phyloP scores from a whole-genome alignment of 108 stramenopile species.

The Phaeodactylum tricornutum region DNA sequence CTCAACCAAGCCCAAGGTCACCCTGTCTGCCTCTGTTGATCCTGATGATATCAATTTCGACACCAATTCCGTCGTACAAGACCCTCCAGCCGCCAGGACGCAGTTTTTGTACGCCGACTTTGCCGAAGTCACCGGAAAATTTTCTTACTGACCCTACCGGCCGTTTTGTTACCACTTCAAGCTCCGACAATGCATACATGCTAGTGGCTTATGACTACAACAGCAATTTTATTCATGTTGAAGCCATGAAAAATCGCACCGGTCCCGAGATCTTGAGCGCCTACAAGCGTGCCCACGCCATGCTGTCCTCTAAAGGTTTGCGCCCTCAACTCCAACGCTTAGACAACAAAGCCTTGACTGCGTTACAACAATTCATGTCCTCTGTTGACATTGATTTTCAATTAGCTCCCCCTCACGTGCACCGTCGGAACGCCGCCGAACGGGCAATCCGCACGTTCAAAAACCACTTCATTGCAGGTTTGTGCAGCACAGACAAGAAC shows the following conservation, averaged over 20 bases:
- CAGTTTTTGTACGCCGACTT: slow-evolving; percentile 13
- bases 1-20: too few relatives aligned
- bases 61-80: too few relatives aligned
- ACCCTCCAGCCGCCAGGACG: too few relatives aligned
- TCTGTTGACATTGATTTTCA: slow-evolving; percentile 13
- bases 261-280: neutral
- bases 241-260: slow-evolving; percentile 10
- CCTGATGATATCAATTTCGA: too few relatives aligned
- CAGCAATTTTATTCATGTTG: slow-evolving; percentile 15
- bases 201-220: slow-evolving; percentile 16
- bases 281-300: slow-evolving; percentile 1
- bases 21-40: too few relatives aligned
- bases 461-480: slow-evolving; percentile 17
- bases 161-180: slow-evolving; percentile 13
- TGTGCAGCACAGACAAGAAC: slow-evolving; percentile 13
- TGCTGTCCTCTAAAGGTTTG: slow-evolving; percentile 1
- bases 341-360: slow-evolving; percentile 13
- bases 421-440: slow-evolving; percentile 20
- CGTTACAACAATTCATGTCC: slow-evolving; percentile 6
- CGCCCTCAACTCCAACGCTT: slow-evolving; percentile 14
- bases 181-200: slow-evolving; percentile 14
- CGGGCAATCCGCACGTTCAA: slow-evolving; percentile 19
- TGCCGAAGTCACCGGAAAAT: slow-evolving; percentile 7
- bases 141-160: slow-evolving; percentile 28
- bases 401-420: slow-evolving; percentile 15